Evolutionary conservation across 108 stramenopile genomes (phyloP).

Genomic region (Cyclotella choctawhatcheeana): DNA sequence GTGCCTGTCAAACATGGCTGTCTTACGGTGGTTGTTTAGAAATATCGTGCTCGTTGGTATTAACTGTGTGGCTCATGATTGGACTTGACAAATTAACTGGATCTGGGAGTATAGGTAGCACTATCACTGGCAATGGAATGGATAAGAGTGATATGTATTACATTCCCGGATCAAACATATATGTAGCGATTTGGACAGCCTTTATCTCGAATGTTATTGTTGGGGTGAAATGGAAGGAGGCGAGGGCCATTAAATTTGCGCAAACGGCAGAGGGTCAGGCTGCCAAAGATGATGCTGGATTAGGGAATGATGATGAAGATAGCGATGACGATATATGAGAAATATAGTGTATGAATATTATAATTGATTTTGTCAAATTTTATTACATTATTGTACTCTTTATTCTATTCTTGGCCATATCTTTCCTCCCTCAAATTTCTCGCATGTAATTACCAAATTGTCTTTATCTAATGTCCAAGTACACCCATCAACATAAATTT

Average conservation of each 20-base stretch:
- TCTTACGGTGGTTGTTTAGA: conserved; percentile 35
- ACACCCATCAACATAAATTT: conserved; percentile 75
- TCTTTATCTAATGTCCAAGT: conserved; percentile 81
- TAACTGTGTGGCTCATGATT: conserved; percentile 32
- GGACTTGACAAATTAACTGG: conserved; percentile 23
- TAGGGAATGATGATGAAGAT: conserved; percentile 26
- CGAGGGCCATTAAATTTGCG: conserved; percentile 78
- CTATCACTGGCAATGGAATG: conserved; percentile 26
- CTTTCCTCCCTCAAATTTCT: conserved; percentile 37
- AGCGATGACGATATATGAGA: conserved; percentile 32
- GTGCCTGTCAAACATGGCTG: conserved; percentile 29
- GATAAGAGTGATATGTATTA: not conserved
- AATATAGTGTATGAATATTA: too few relatives aligned
- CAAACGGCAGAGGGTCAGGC: conserved; percentile 49
- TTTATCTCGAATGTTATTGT: conserved; percentile 57
- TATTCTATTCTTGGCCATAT: conserved; percentile 51
- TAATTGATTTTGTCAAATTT: too few relatives aligned
- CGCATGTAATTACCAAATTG: conserved; percentile 46
- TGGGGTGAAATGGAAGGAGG: conserved; percentile 73
- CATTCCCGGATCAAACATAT: conserved; percentile 72
- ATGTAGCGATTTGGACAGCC: conserved; percentile 58
- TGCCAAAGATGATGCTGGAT: conserved; percentile 10
- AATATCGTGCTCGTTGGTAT: conserved; percentile 13
- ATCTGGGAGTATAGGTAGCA: conserved; percentile 21
- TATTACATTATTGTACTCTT: not conserved